Percentiles rank a stretch among this genome's conserved stretches.
Evolutionary conservation across 768 basidiomycete genomes (phyloP).

Genomic region (Amanita pseudoporphyria): DNA sequence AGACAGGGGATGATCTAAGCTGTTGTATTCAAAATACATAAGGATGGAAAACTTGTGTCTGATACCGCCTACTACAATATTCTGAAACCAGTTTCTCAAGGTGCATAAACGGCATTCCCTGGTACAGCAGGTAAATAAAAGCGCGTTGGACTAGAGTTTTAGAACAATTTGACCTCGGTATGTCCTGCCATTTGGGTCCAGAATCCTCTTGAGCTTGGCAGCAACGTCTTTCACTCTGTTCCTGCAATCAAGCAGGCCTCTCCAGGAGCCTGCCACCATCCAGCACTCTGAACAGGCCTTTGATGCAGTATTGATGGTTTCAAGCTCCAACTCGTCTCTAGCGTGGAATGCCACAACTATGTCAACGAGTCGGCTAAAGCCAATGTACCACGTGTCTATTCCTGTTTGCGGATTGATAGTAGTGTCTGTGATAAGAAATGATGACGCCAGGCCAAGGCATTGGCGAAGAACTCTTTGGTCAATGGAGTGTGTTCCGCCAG

Average conservation of each 20-base stretch:
- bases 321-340: slow-evolving; percentile 61
- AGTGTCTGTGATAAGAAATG: slow-evolving; percentile 70
- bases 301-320: slow-evolving; percentile 63
- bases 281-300: slow-evolving; percentile 75
- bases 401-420: slow-evolving; percentile 53
- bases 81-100: slow-evolving; percentile 14
- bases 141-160: not conserved
- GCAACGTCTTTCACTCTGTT: slow-evolving; percentile 56
- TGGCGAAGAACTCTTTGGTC: slow-evolving; percentile 56
- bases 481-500: slow-evolving; percentile 31
- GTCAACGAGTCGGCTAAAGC: slow-evolving; percentile 63
- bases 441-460: slow-evolving; percentile 61
- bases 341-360: slow-evolving; percentile 63
- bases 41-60: not conserved
- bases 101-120: slow-evolving; percentile 31
- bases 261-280: slow-evolving; percentile 62
- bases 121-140: slow-evolving; percentile 7
- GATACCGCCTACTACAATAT: not conserved
- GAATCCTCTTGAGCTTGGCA: slow-evolving; percentile 43
- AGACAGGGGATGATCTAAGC: not conserved
- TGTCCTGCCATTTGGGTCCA: slow-evolving; percentile 47
- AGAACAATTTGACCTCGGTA: slow-evolving; percentile 25
- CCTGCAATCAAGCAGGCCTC: slow-evolving; percentile 53
- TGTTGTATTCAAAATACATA: no score
- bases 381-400: slow-evolving; percentile 51